Evolutionary conservation across 768 basidiomycete species (phyloP), one percentile per base, ranked within the genome.

Genomic region (Coprinopsis sp.): DNA sequence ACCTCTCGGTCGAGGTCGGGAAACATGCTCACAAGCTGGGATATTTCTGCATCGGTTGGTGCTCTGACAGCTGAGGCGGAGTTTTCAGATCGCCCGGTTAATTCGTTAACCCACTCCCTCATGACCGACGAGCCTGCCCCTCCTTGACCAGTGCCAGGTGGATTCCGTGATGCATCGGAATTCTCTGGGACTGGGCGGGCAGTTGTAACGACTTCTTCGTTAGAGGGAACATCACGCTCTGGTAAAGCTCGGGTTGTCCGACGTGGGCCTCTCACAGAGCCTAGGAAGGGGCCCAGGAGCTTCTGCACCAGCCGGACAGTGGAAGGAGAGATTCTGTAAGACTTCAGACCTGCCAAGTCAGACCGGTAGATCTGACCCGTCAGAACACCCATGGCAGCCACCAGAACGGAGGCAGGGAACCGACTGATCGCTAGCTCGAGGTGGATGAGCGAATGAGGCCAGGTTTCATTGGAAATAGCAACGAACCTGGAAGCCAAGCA

Each of bases 301-400:
- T 70, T 72, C n/a, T 65, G 64, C 12, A 79, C 67, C 50, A 91
- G 73, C 14, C 66, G 60, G 31, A 84, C 70, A 6, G 86, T 51
- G 4, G 71, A 64, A 0, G 73, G 74, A 0, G 92, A 79, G 22
- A 95, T 63, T 21, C 92, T 81, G 70, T 90, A 94, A 3, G 76
- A 64, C 57, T 93, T 92, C 40, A 93, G 73, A 44, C 79, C 80
- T 14, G 87, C 75, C 13, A 91, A 58, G 59, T 93, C 91, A 6
- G 91, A 85, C 30, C 91, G 84, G 61, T 94, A 95, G 28, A 91
- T 67, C 55, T 83, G 79, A 1, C 92, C 91, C 5, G 78, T 67
- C 7, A 86, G 52, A 6, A 91, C 50, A 19, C 92, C 92, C 27
- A 88, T 64, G 22, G 74, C 51, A 1, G 85, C 76, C 2, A 79